Percentiles rank a stretch among this genome's conserved stretches.
phyloP scores from a whole-genome alignment of 2,329 filamentous ascomycete genomes.

The Claviceps purpurea region DNA sequence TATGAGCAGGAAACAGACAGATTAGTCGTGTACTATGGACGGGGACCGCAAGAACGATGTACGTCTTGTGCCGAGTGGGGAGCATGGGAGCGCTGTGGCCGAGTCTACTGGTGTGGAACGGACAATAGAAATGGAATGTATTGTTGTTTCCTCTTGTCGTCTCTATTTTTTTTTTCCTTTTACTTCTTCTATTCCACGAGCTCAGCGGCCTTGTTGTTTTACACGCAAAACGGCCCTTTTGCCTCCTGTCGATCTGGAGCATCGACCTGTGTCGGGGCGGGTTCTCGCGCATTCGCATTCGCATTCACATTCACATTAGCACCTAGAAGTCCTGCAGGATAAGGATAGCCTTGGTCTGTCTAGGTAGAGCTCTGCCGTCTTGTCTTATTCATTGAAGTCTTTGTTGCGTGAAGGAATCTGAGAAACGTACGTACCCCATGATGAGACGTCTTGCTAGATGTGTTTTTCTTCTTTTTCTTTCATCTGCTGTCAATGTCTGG shows the following conservation, averaged over 20 bases:
- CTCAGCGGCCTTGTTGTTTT: background rate
- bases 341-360: background rate
- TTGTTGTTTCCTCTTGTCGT: slow-evolving; percentile 2
- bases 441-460: too few relatives aligned
- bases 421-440: too few relatives aligned
- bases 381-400: background rate
- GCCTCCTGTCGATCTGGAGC: background rate
- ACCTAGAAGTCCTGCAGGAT: background rate
- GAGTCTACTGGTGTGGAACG: background rate
- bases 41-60: slow-evolving; percentile 2
- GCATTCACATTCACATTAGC: slow-evolving; percentile 6
- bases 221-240: background rate
- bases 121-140: slow-evolving; percentile 1
- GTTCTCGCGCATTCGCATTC: slow-evolving; percentile 1
- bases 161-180: background rate
- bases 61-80: slow-evolving; percentile 1
- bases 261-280: slow-evolving; percentile 9
- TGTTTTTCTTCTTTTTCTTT: too few relatives aligned
- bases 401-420: background rate
- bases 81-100: background rate
- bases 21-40: background rate
- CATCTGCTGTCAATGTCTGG: too few relatives aligned
- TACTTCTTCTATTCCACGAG: background rate
- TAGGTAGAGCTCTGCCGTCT: background rate
- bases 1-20: too few relatives aligned